Percentiles rank a stretch among this genome's conserved stretches.
Conservation (phyloP, 1,284 basidiomycete species). For the Microbotryum violaceum region DNA sequence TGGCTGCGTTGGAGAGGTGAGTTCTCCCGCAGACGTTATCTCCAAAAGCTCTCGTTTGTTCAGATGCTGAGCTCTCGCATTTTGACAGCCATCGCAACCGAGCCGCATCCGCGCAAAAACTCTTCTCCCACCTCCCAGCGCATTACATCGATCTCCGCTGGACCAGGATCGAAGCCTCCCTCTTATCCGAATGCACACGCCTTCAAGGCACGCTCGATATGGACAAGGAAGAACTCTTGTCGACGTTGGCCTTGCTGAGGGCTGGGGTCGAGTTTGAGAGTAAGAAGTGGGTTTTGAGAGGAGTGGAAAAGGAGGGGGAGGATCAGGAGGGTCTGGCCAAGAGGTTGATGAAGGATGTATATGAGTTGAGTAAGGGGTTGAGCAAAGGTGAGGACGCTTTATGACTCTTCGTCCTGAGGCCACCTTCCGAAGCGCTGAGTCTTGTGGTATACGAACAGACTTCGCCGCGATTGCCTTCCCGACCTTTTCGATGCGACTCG, state of each 20-base stretch:
- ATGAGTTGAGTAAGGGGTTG: conserved; percentile 48
- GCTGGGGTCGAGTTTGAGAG: conserved; percentile 28
- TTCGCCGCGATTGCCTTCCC: conserved; percentile 60
- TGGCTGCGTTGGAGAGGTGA: conserved; percentile 79
- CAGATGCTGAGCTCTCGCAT: no score
- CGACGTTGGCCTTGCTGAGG: conserved; percentile 34
- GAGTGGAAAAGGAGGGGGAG: conserved; percentile 42
- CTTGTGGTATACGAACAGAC: conserved; percentile 46
- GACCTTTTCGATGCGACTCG: conserved; percentile 51
- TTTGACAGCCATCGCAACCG: conserved; percentile 56
- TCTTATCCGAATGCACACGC: conserved; percentile 61
- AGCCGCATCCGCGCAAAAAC: conserved; percentile 54
- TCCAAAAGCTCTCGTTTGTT: no score
- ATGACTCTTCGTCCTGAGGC: no score
- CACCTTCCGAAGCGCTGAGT: background rate
- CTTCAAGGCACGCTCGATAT: conserved; percentile 32
- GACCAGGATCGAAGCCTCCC: conserved; percentile 65
- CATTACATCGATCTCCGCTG: conserved; percentile 64
- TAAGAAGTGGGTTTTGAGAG: conserved; percentile 26
- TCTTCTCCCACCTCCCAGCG: conserved; percentile 66
- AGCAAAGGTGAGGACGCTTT: conserved; percentile 50
- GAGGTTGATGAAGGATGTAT: conserved; percentile 52
- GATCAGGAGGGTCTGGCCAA: conserved; percentile 44
- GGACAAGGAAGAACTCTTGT: conserved; percentile 33
- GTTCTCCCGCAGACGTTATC: conserved; percentile 36